Evolutionary conservation across 257 asterid species (phyloP), one percentile per base, ranked within the genome.

Genomic region (Ophiorrhiza pumila): DNA sequence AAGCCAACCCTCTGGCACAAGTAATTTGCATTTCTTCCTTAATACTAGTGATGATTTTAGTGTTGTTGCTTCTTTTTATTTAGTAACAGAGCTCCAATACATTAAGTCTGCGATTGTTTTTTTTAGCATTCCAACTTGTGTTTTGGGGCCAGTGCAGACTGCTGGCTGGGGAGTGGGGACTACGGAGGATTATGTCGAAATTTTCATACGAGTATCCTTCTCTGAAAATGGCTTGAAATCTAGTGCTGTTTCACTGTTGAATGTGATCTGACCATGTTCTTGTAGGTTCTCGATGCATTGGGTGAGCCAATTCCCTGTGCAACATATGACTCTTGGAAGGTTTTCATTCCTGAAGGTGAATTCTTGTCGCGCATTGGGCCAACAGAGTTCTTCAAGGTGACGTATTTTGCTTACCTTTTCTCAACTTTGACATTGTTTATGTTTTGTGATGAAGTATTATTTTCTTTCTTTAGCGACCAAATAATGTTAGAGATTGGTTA

Each of bases 291-390:
- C 69, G 97, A 91, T 87, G 98, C 98, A 55, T 78, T 94, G 83
- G 96, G 88, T 23, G 98, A 94, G 83, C 80, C 96, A 7, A 46
- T 90, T 76, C 91, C 92, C 12, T 89, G 96, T 76, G 83, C 81
- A 11, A 78, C 77, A 35, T 91, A 94, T 69, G 96, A 94, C 82
- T 91, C 96, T 13, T 94, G 98, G 98, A 94, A 87, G 97, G 97
- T 94, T 23, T 87, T 83, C 79, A 68, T 94, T 78, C 98, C 98
- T 4, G 98, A 94, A 85, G 98, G 96, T 60, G 98, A 94, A 75
- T 94, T 94, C 84, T 80, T 91, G 83, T 94, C 98, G 22, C 96
- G 97, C 71, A 94, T 94, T 76, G 98, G 98, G 49, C 97, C 97
- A 32, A 94, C 97, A 1, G 97, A 91, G 20, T 93, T 93, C 82